phyloP scores from a whole-genome alignment of 352 stramenopile genomes.

The Phytophthora aleatoria region DNA sequence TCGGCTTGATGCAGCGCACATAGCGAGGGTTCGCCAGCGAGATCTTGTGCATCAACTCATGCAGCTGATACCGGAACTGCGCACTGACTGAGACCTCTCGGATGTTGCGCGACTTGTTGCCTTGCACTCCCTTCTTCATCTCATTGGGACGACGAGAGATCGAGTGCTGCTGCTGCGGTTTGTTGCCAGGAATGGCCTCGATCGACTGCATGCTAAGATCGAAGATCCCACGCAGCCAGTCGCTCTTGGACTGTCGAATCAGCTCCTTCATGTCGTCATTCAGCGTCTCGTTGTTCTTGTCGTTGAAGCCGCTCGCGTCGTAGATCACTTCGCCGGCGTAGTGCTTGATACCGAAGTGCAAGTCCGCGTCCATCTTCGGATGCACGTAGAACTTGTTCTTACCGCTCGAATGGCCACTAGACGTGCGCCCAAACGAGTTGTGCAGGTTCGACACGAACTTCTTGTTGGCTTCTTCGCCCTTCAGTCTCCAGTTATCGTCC shows the following conservation, averaged over 20 bases:
- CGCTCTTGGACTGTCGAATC: constrained; percentile 83
- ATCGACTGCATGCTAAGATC: constrained; percentile 88
- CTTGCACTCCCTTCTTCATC: constrained; percentile 45
- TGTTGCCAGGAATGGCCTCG: constrained; percentile 77
- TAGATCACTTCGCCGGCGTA: constrained; percentile 97
- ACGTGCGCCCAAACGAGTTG: constrained; percentile 75
- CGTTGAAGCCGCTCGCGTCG: constrained; percentile 96
- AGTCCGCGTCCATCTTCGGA: constrained; percentile 89
- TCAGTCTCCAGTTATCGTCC: constrained; percentile 95
- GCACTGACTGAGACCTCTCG: constrained; percentile 86
- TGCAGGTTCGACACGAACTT: constrained; percentile 92
- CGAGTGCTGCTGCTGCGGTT: constrained; percentile 68
- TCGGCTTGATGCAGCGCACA: constrained; percentile 90
- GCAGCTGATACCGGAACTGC: constrained; percentile 89
- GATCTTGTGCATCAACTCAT: constrained; percentile 91
- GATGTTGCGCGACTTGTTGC: constrained; percentile 82
- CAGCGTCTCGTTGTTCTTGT: constrained; percentile 99
- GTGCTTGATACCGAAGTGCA: constrained; percentile 90
- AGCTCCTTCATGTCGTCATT: constrained; percentile 95
- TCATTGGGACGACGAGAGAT: constrained; percentile 72
- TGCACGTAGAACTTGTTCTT: constrained; percentile 92
- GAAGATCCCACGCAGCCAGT: constrained; percentile 88
- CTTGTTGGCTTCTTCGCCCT: constrained; percentile 91
- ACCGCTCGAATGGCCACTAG: constrained; percentile 48
- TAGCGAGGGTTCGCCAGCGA: constrained; percentile 87